A percentile compares a stretch with the other conserved stretches of the same genome.
phyloP scores from a whole-genome alignment of 1,284 basidiomycete genomes.

The Trametes polyzona region DNA sequence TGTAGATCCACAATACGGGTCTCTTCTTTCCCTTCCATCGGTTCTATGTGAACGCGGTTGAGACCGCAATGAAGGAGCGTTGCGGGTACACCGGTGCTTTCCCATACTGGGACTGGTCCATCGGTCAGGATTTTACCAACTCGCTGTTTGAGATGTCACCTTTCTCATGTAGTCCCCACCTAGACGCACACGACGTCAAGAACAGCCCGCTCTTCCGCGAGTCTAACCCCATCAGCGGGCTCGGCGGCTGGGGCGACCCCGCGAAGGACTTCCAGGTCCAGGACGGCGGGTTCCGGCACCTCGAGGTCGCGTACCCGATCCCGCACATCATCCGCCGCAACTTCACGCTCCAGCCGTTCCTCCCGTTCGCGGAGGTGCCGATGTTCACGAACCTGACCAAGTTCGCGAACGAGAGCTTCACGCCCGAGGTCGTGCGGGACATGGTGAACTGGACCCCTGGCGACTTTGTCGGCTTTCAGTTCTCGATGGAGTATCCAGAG shows the following conservation, averaged over 20 bases:
- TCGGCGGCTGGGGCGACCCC: constrained; percentile 44
- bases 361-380: constrained; percentile 18
- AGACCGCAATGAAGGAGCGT: constrained; percentile 35
- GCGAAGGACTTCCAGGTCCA: constrained; percentile 36
- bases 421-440: constrained; percentile 30
- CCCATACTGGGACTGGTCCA: constrained; percentile 47
- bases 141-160: no score
- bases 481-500: constrained; percentile 36
- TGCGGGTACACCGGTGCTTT: constrained; percentile 40
- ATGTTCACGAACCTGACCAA: constrained; percentile 29
- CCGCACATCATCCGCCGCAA: constrained; percentile 41
- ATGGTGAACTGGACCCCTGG: constrained; percentile 36
- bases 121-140: no score
- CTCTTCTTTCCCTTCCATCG: constrained; percentile 46
- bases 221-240: constrained; percentile 34
- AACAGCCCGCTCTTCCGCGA: constrained; percentile 38
- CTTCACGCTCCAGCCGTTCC: constrained; percentile 40
- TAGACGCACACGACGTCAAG: constrained; percentile 39
- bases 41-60: constrained; percentile 39
- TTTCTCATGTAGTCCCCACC: neutral
- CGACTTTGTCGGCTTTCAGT: constrained; percentile 41
- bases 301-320: constrained; percentile 38
- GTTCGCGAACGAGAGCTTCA: constrained; percentile 38
- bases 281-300: constrained; percentile 39
- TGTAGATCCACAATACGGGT: constrained; percentile 43